phyloP scores from a whole-genome alignment of 1,139 yeast genomes.

The Scheffersomyces titani region DNA sequence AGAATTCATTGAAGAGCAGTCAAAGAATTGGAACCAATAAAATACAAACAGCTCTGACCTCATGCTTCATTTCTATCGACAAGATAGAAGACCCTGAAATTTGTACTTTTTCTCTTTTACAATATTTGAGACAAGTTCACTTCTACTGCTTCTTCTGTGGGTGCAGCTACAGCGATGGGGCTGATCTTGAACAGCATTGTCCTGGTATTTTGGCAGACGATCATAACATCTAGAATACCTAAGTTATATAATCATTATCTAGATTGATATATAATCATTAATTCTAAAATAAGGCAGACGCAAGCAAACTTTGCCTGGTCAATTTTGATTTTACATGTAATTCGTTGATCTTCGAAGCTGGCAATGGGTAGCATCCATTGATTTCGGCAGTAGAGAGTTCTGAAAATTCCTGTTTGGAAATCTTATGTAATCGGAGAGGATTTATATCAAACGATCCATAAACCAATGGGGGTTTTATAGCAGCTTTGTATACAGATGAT shows the following conservation, averaged over 20 bases:
- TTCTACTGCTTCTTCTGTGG: slow-evolving; percentile 55
- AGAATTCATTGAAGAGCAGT: not conserved
- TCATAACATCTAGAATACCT: slow-evolving; percentile 19
- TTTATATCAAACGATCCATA: slow-evolving; percentile 16
- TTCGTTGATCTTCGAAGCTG: slow-evolving; percentile 17
- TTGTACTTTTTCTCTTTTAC: slow-evolving; percentile 11
- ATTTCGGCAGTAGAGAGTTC: slow-evolving; percentile 3
- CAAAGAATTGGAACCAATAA: not conserved
- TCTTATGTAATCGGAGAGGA: slow-evolving; percentile 19
- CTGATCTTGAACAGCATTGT: slow-evolving; percentile 41
- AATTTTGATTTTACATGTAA: slow-evolving; percentile 16
- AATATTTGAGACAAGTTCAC: slow-evolving; percentile 35
- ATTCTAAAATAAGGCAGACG: slow-evolving; percentile 8
- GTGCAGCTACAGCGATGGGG: slow-evolving; percentile 26
- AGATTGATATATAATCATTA: not conserved
- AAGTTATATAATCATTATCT: not conserved
- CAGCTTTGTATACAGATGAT: slow-evolving; percentile 11
- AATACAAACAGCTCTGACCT: not conserved
- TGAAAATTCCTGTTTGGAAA: slow-evolving; percentile 12
- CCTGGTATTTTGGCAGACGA: slow-evolving; percentile 47
- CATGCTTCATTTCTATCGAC: not conserved
- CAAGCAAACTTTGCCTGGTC: slow-evolving; percentile 15
- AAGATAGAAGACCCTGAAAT: not conserved
- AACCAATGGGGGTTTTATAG: slow-evolving; percentile 18
- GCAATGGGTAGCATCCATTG: slow-evolving; percentile 23